Evolutionary conservation across 2,329 filamentous ascomycete species (phyloP), one percentile per base, ranked within the genome.

Genomic region (Cordyceps cateniannulata): DNA sequence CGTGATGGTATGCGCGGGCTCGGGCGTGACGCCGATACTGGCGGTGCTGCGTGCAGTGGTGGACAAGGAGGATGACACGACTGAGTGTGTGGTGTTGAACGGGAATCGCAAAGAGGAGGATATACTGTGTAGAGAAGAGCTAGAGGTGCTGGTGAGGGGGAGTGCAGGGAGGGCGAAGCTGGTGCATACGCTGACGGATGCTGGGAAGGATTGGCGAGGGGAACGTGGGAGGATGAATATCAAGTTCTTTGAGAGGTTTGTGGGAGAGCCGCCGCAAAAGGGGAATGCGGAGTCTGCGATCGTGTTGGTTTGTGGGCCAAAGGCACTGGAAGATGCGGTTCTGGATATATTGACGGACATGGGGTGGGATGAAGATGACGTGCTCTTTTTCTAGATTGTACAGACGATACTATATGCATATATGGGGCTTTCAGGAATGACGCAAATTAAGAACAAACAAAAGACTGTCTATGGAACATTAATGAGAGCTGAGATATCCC

Each of bases 1-100:
- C 72, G 78, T 89, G 69, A 96, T 96, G 91, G 86, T 96, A 35
- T 95, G 90, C 67, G 93, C 83, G 16, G 93, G 93, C 7, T 90
- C 85, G n/a, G 93, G 93, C 0, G 89, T 97, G 68, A 96, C 93
- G n/a, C 93, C 93, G 0, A 90, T 96, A 64, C 95, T 87, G 70
- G 89, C 95, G 69, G 89, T 96, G 2, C 77, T 96, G 55, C 80
- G 90, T 8, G 88, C 90, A 0, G 83, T 96, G 0, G 81, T 92
- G 71, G 78, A 81, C 49, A 84, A 93, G 63, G 66, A 70, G 1
- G 71, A 77, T 0, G 90, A 93, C 68, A 65, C 72, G 8, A 95
- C 90, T 0, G 75, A 72, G 2, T 96, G 91, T 69, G 75, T 88
- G 1, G 80, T 97, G 0, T 76, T 96, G 0, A 81, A 96, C 68